Conservation (phyloP, 106 monocot species). For the Acorus calamus region DNA sequence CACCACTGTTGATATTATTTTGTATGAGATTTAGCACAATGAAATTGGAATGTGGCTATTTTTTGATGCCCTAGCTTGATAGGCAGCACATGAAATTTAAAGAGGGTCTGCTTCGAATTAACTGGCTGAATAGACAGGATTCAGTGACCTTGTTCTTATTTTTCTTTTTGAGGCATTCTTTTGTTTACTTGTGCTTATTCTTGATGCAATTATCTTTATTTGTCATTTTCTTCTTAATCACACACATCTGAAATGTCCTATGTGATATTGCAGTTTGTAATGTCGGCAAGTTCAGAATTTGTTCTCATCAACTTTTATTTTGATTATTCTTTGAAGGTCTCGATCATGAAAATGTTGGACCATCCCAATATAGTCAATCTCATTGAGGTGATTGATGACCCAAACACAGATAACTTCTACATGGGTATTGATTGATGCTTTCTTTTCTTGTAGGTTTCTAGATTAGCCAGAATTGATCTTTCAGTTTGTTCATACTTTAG, state of each 20-base stretch:
- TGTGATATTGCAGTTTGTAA: too few relatives aligned
- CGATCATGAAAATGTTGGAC: constrained; percentile 93
- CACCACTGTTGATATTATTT: too few relatives aligned
- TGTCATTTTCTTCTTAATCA: too few relatives aligned
- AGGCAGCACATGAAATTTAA: too few relatives aligned
- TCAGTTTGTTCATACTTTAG: background rate
- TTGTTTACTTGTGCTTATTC: background rate
- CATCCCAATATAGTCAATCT: constrained; percentile 98
- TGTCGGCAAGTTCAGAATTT: too few relatives aligned
- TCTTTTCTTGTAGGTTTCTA: constrained; percentile 1
- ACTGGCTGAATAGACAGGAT: too few relatives aligned
- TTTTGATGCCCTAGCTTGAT: too few relatives aligned
- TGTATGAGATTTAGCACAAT: too few relatives aligned
- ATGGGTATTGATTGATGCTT: constrained; percentile 51
- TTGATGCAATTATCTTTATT: background rate
- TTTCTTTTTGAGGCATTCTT: background rate
- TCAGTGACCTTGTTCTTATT: background rate
- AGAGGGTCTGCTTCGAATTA: too few relatives aligned
- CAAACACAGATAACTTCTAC: constrained; percentile 66
- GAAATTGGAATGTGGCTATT: too few relatives aligned
- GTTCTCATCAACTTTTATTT: too few relatives aligned
- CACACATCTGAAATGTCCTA: too few relatives aligned
- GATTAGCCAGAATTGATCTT: background rate
- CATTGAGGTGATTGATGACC: constrained; percentile 96
- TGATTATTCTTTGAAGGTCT: constrained; percentile 38